A percentile compares a stretch with the other conserved stretches of the same genome.
Evolutionary conservation across 441 rosid species (phyloP).

Genomic region (Flueggea neowawraea): DNA sequence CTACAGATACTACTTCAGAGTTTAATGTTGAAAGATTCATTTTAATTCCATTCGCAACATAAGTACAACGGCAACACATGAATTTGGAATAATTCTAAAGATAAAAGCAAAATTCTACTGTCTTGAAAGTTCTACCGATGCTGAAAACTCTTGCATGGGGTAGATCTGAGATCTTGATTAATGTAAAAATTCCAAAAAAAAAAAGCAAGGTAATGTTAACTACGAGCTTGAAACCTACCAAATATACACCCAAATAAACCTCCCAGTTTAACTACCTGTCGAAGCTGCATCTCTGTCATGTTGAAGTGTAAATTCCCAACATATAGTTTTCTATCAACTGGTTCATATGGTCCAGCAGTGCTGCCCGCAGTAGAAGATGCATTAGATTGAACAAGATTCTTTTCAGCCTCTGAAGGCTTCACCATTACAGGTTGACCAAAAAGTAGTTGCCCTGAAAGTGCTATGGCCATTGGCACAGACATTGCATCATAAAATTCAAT

Average conservation of each 20-base stretch:
- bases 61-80: no score
- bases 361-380: conserved; percentile 49
- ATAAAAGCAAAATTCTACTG: no score
- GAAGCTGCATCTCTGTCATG: conserved; percentile 89
- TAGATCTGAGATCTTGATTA: no score
- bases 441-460: conserved; percentile 78
- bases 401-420: conserved; percentile 98
- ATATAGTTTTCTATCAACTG: conserved; percentile 80
- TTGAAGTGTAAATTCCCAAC: conserved; percentile 93
- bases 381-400: conserved; percentile 83
- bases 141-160: no score
- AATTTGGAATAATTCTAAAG: no score
- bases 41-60: no score
- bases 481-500: conserved; percentile 88
- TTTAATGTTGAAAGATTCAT: no score
- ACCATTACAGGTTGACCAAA: conserved; percentile 97
- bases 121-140: no score
- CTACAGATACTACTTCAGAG: not conserved
- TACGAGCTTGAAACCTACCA: no score
- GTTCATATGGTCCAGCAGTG: conserved; percentile 66
- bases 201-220: no score
- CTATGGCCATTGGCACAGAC: conserved; percentile 96
- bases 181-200: no score
- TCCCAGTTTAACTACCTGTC: conserved; percentile 46
- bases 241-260: not conserved